A percentile compares a stretch with the other conserved stretches of the same genome.
Evolutionary conservation across 2,329 filamentous ascomycete species (phyloP).

Genomic region (Drechslerella coelobrocha): DNA sequence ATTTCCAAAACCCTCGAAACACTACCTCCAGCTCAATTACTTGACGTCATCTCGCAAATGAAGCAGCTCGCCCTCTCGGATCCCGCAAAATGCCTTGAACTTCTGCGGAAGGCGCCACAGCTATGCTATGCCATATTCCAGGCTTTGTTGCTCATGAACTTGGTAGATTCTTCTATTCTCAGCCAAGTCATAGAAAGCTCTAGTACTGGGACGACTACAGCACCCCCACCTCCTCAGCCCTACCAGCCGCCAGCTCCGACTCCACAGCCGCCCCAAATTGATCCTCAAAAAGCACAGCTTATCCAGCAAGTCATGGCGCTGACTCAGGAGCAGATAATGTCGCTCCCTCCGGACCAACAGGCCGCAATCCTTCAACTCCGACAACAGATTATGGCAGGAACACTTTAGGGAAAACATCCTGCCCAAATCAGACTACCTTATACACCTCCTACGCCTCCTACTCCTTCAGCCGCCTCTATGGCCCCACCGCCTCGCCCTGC

Average conservation of each 20-base stretch:
- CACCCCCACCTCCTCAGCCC: slow-evolving; percentile 52
- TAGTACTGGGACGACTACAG: slow-evolving; percentile 51
- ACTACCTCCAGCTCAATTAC: slow-evolving; percentile 68
- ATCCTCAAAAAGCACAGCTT: slow-evolving; percentile 64
- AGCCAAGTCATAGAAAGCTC: slow-evolving; percentile 67
- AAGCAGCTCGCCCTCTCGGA: slow-evolving; percentile 69
- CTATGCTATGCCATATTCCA: slow-evolving; percentile 75
- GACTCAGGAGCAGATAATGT: slow-evolving; percentile 67
- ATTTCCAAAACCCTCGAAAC: slow-evolving; percentile 71
- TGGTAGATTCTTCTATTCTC: slow-evolving; percentile 70
- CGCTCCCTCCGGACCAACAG: slow-evolving; percentile 65
- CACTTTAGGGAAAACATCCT: slow-evolving; percentile 48
- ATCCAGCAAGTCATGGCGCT: slow-evolving; percentile 69
- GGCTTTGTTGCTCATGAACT: slow-evolving; percentile 71
- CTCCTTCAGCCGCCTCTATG: slow-evolving; percentile 37
- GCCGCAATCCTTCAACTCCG: slow-evolving; percentile 68
- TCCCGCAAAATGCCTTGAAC: slow-evolving; percentile 68
- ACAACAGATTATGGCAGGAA: slow-evolving; percentile 61
- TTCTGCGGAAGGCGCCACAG: slow-evolving; percentile 70
- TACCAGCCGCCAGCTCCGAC: slow-evolving; percentile 55
- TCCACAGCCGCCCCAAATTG: slow-evolving; percentile 55
- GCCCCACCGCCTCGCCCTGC: slow-evolving; percentile 19
- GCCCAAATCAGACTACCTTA: slow-evolving; percentile 18
- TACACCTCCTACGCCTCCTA: background rate
- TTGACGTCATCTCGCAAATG: slow-evolving; percentile 73